Base-by-base conservation (phyloP, 345 rosid species). In the Streptanthus diversifolius region DNA sequence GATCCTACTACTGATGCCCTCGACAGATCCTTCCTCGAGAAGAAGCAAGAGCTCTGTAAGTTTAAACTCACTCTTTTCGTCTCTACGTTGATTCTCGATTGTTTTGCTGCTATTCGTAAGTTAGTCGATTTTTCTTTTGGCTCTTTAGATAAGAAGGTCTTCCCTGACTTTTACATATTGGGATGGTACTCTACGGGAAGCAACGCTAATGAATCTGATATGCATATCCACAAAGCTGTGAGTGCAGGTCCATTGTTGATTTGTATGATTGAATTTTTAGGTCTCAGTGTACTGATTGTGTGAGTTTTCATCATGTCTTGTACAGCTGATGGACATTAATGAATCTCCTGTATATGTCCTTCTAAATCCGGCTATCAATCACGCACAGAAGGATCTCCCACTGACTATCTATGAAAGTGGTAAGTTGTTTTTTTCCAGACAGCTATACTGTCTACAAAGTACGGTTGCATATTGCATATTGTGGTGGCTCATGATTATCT, bases 101-200 rank as follows among this genome's bases (percentile, higher is more conserved):
- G 35, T n/a, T n/a, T 36, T 49, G 29, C 29, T 44, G 13, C n/a
- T 27, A 7, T 49, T 37, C 21, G 45, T 19, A 1, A 33, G 5
- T 65, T 22, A 13, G 17, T 27, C 0, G 33, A 3, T n/a, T 55
- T 18, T 40, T 51, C 0, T 13, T 30, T 4, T 15, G 25, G 37
- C 7, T 67, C 7, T 14, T 19, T 77, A 93, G 97, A 93, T 75
- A 91, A 87, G 83, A 95, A 95, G 88, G 97, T 95, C 35, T 91
- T 91, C 70, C 96, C 96, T 13, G 79, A 88, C 74, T 95, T 87
- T 64, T 95, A 91, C 62, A 80, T 91, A 13, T 82, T 95, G 55
- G 99, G 99, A 79, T 95, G 97, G 99, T 95, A 95, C 74, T 95
- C 97, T 4, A 88, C 90, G 0, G 99, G 97, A 32, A 80, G 89